Evolutionary conservation across 176 grass and related monocot genomes (phyloP).

Genomic region (Canna indica): DNA sequence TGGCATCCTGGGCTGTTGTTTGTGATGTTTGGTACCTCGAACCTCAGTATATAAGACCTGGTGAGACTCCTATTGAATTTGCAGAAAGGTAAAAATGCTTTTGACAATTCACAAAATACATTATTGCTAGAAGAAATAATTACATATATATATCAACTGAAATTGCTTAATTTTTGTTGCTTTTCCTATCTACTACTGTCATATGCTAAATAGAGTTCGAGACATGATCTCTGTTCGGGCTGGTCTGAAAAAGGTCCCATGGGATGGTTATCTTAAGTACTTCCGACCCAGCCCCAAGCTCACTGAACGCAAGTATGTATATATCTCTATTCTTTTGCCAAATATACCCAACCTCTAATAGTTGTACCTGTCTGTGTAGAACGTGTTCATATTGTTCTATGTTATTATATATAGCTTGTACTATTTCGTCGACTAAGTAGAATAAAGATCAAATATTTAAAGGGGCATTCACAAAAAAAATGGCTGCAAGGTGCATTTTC

Average conservation of each 20-base stretch:
- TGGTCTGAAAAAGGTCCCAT: constrained; percentile 92
- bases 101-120: neutral
- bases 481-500: no score
- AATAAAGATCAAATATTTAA: neutral
- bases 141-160: neutral
- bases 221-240: constrained; percentile 95
- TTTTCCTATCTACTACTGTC: neutral
- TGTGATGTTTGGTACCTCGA: constrained; percentile 99
- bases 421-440: neutral
- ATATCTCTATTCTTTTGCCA: neutral
- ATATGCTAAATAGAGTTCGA: constrained; percentile 54
- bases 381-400: neutral
- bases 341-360: neutral
- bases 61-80: constrained; percentile 85
- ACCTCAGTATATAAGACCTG: constrained; percentile 71
- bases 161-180: neutral
- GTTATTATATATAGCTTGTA: neutral
- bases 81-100: constrained; percentile 71
- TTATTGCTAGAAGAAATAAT: neutral
- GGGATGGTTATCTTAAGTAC: constrained; percentile 98
- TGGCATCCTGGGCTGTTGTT: constrained; percentile 99
- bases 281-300: constrained; percentile 93
- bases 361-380: neutral
- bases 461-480: no score
- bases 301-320: constrained; percentile 77